Evolutionary conservation across 371 early-diverging fungal species (phyloP).

Genomic region (Phascolomyces articulosus): DNA sequence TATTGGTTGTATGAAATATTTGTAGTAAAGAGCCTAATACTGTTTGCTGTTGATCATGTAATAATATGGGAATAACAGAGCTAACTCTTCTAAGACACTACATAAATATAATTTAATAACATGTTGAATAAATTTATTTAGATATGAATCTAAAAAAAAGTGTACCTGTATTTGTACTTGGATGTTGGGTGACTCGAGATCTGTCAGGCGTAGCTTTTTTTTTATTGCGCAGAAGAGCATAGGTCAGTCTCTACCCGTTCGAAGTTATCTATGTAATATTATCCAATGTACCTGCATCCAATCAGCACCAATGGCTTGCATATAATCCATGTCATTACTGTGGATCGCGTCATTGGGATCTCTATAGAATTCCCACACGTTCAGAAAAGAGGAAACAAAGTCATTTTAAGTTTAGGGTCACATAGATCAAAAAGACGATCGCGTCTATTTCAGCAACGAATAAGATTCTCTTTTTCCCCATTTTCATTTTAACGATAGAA

Average conservation of each 20-base stretch:
- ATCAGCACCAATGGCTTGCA: background rate
- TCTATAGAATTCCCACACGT: background rate
- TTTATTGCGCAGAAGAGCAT: background rate
- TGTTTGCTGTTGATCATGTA: slow-evolving; percentile 2
- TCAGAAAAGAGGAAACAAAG: background rate
- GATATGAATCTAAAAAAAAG: background rate
- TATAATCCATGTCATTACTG: background rate
- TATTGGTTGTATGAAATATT: background rate
- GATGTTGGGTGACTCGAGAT: background rate
- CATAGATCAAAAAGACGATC: background rate
- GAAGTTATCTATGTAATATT: no score
- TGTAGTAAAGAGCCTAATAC: background rate
- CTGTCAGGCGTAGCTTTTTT: background rate
- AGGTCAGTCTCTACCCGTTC: background rate
- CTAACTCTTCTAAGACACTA: slow-evolving; percentile 12
- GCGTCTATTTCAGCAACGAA: background rate
- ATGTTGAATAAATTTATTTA: background rate
- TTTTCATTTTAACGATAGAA: background rate
- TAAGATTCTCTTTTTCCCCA: no score
- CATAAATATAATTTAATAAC: background rate
- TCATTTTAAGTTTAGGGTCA: background rate
- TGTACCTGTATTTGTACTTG: background rate
- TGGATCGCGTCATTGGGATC: background rate
- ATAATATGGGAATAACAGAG: background rate
- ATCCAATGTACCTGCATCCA: background rate